Percentiles rank a stretch among this genome's conserved stretches.
These are phyloP conservation scores for Cubamyces lactineus DNA, from an alignment of 768 basidiomycete genomes.

Conservation along the genomic window DNA sequence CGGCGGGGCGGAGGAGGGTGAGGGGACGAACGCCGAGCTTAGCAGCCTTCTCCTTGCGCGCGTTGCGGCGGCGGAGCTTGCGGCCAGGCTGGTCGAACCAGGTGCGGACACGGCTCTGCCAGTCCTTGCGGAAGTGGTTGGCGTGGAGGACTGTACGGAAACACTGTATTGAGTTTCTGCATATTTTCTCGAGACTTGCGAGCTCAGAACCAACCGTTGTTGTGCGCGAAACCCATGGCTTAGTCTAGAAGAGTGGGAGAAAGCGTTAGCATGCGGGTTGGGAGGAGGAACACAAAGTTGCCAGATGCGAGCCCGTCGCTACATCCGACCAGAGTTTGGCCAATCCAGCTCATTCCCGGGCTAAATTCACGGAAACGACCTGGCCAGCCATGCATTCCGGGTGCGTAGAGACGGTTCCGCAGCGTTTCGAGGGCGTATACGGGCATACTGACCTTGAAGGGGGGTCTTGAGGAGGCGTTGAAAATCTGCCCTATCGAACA, in stretches of 20 bases:
- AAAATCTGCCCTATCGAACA: constrained; percentile 20
- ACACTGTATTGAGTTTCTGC: neutral
- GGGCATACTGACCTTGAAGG: constrained; percentile 40
- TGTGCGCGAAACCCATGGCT: constrained; percentile 78
- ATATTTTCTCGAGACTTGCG: neutral
- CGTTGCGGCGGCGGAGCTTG: constrained; percentile 92
- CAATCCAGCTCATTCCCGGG: constrained; percentile 32
- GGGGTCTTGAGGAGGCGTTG: constrained; percentile 36
- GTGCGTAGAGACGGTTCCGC: constrained; percentile 27
- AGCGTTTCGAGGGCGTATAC: constrained; percentile 26
- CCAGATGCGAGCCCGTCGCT: constrained; percentile 25
- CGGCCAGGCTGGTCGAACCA: constrained; percentile 99
- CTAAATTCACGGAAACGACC: constrained; percentile 20
- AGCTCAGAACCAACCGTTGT: constrained; percentile 62
- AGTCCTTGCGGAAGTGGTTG: constrained; percentile 99
- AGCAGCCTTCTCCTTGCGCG: constrained; percentile 90
- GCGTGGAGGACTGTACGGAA: constrained; percentile 71
- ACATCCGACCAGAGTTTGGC: constrained; percentile 30
- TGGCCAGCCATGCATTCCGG: constrained; percentile 13
- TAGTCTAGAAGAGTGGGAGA: constrained; percentile 42
- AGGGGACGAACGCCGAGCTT: constrained; percentile 91
- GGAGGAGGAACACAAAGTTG: constrained; percentile 8
- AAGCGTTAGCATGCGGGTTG: constrained; percentile 24
- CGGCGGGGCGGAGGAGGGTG: constrained; percentile 91
- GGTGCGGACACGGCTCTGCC: constrained; percentile 94